Evolutionary conservation across 768 basidiomycete genomes (phyloP), one percentile per base, ranked within the genome.

Genomic region (Amanita molliuscula): DNA sequence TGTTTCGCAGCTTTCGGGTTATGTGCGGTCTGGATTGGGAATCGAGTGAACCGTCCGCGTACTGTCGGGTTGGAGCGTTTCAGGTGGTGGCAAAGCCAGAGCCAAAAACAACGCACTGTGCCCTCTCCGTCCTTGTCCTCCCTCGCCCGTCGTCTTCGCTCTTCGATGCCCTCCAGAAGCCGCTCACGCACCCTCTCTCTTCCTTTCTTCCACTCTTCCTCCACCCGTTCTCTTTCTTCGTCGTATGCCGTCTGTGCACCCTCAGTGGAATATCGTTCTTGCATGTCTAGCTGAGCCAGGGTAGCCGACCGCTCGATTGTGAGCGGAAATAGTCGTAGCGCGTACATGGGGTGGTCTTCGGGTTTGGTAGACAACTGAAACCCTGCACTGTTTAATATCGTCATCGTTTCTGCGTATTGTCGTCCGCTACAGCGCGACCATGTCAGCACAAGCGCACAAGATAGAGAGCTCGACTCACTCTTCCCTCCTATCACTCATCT

Each of bases 81-180:
- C 16, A 37, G 33, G 36, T 31, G 57, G 38, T 34, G 44, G 49
- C 29, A 42, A 40, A 38, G 47, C n/a, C 41, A 46, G 42, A 47
- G 34, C 47, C 26, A 68, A 76, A 50, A 43, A 82, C 79, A 84
- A 47, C 80, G 81, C 36, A 78, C 73, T 13, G 79, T 81, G n/a
- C 85, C 88, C 57, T 92, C 89, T 53, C 88, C 86, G 53, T 91
- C 89, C 61, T 90, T 91, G 68, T 92, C 89, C 54, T 92, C 89
- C 47, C 89, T 70, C 25, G 89, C 89, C 52, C 84, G 68, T 56
- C 81, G 71, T 49, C 88, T 65, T 26, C 88, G 73, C 59, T 92
- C 89, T 62, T 90, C 88, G 55, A 92, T 84, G 25, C 89, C 87
- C 58, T 91, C 89, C 13, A 90, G 63, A 26, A 92, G 69, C 13